These are phyloP conservation scores for Meira nashicola DNA, from an alignment of 1,284 basidiomycete genomes.

Conservation along the genomic window DNA sequence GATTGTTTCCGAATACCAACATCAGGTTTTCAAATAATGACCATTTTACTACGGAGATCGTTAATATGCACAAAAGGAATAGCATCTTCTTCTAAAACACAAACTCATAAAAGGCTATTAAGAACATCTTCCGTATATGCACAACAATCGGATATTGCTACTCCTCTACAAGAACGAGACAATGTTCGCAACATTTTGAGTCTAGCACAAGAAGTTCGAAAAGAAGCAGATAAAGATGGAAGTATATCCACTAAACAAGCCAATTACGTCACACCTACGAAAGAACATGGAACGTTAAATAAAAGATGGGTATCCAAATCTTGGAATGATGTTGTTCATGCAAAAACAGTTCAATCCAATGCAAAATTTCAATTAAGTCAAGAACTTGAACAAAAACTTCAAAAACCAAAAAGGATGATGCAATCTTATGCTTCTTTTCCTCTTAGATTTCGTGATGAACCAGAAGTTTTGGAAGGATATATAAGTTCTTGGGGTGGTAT, in stretches of 20 bases:
- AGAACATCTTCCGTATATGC: no score
- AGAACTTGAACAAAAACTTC: slow-evolving; percentile 15
- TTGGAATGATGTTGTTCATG: no score
- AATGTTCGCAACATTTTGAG: slow-evolving; percentile 29
- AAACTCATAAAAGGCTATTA: no score
- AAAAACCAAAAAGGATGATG: slow-evolving; percentile 41
- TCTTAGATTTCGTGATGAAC: slow-evolving; percentile 47
- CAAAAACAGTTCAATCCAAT: no score
- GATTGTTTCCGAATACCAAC: no score
- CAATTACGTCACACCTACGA: not conserved
- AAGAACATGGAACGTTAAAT: no score
- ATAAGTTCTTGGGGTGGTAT: slow-evolving; percentile 50
- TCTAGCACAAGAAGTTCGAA: slow-evolving; percentile 30
- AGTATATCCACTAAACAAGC: not conserved
- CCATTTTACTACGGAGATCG: no score
- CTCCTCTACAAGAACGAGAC: slow-evolving; percentile 28
- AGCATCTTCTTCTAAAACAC: no score
- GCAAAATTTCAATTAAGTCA: slow-evolving; percentile 17
- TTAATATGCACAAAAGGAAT: no score
- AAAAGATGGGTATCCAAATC: no score
- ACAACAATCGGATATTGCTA: no score
- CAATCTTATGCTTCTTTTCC: slow-evolving; percentile 52
- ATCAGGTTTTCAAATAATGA: no score
- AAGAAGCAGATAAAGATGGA: slow-evolving; percentile 14
- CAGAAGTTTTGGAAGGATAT: slow-evolving; percentile 48